Evolutionary conservation across 495 filamentous ascomycete species (phyloP), one percentile per base, ranked within the genome.

Genomic region (Penicillium malachiteum): DNA sequence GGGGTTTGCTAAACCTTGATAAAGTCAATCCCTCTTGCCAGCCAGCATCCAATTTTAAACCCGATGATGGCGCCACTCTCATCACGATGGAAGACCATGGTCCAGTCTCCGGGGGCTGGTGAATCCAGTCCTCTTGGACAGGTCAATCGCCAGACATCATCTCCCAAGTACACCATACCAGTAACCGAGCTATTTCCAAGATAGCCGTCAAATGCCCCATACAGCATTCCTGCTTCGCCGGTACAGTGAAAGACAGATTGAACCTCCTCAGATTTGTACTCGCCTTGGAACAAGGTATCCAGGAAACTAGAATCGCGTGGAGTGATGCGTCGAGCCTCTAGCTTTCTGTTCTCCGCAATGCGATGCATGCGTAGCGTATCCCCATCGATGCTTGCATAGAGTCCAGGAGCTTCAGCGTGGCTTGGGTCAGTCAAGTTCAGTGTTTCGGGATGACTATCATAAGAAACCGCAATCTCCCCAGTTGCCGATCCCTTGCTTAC

Each of bases 21-120:
- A 52, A 58, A 69, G 5, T 63, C 50, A 26, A 65, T 17, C 7
- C 53, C 46, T 38, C 66, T 61, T 1, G 70, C 70, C 31, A 71
- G 49, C 70, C 68, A 73, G 34, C 70, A 73, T 18, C 70, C 67
- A 54, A 71, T 59, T 2, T 39, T 62, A 10, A 71, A 57, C 3
- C 64, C 56, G 3, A 26, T 18, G 0, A 71, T 41, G 2, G 26
- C 9, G 14, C 55, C 59, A n/a, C 41, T 38, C 14, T 63, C 62
- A 52, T 65, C 50, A 3, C 68, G 64, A 6, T 50, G 59, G 18
- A 73, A 59, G 3, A 62, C 55, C 5, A 73, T 26, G 0, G 70
- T 73, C 70, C 70, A 73, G 30, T 73, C 57, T 4, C 70, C 70
- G 1, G 70, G 70, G 4, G 68, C 64, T 8, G 66, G 60, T 5